Base-by-base conservation (phyloP, 31 red algal genomes). In the Bonnemaisonia californica region DNA sequence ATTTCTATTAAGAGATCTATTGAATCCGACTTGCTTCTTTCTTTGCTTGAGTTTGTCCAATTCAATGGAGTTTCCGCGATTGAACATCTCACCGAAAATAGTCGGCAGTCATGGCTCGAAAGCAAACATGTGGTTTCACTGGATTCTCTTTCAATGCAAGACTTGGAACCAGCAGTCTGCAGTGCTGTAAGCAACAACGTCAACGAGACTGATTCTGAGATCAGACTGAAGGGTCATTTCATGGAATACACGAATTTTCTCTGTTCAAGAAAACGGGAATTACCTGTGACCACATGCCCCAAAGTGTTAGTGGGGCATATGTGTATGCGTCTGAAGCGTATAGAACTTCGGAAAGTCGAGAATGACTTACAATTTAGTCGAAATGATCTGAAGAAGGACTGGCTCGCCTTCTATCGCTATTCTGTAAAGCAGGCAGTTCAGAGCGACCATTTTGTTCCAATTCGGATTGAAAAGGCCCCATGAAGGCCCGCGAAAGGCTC, bases 121-220 rank as follows among this genome's bases (percentile, higher is more conserved):
- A 22, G 2, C 9, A 39, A 45, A 48, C 2, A 4, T 28, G 27
- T 22, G 22, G 11, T 29, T 19, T 47, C 2, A 3, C 32, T 73
- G 69, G 32, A 73, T 22, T 47, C 69, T 11, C 22, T 73, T 30
- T 16, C 33, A 23, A 3, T 73, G 37, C 38, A 73, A 73, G 32
- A 73, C 3, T 24, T 48, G 4, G 33, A 28, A 28, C 21, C 22
- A 13, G 21, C 38, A 26, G 21, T 73, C 45, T 11, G 16, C 9
- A 51, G 16, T 51, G 45, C 45, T 51, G 45, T 51, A 11, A 51
- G 16, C 7, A 51, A 11, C 7, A 51, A 51, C 16, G 45, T 51
- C 16, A 51, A 51, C 45, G 16, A 51, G 16, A 7, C 45, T 7
- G 45, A 51, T 16, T 7, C 45, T 51, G 45, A 51, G 45, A 11